These are phyloP conservation scores for Canariomyces notabilis DNA, from an alignment of 2,329 filamentous ascomycete genomes.

Conservation along the genomic window DNA sequence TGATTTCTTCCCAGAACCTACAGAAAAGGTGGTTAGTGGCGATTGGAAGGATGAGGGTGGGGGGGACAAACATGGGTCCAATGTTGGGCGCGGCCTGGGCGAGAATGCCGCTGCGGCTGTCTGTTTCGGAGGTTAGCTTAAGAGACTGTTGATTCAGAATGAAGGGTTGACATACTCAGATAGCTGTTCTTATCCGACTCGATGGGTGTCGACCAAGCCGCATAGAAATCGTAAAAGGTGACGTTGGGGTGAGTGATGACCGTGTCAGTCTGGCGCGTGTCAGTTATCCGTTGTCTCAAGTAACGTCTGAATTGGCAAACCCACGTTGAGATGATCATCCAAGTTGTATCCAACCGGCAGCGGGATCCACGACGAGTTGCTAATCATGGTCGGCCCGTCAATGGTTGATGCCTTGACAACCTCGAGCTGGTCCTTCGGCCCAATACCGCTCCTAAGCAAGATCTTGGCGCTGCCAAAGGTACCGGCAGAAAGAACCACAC, in stretches of 20 bases:
- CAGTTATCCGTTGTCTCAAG: background rate
- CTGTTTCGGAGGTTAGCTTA: constrained; percentile 21
- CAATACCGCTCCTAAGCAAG: constrained; percentile 59
- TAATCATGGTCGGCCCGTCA: constrained; percentile 43
- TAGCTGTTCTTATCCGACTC: constrained; percentile 39
- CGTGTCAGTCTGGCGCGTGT: constrained; percentile 38
- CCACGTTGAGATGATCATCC: constrained; percentile 40
- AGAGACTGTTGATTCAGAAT: too few relatives aligned
- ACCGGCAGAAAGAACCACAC: constrained; percentile 58
- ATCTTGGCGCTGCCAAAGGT: constrained; percentile 59
- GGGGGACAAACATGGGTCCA: constrained; percentile 45
- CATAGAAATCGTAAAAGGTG: constrained; percentile 61
- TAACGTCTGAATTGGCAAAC: constrained; percentile 3
- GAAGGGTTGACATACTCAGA: constrained; percentile 32
- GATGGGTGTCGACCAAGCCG: constrained; percentile 49
- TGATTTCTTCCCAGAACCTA: constrained; percentile 53
- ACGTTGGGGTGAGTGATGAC: constrained; percentile 41
- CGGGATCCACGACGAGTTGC: constrained; percentile 40
- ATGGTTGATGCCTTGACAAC: constrained; percentile 37
- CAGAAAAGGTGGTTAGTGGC: background rate
- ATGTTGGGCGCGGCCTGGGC: constrained; percentile 63
- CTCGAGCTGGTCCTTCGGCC: constrained; percentile 48
- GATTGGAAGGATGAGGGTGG: background rate
- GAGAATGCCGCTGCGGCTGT: constrained; percentile 52
- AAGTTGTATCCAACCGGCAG: constrained; percentile 47